Base-by-base conservation (phyloP, 495 filamentous ascomycete genomes). In the Penicillium dipodomyicola region DNA sequence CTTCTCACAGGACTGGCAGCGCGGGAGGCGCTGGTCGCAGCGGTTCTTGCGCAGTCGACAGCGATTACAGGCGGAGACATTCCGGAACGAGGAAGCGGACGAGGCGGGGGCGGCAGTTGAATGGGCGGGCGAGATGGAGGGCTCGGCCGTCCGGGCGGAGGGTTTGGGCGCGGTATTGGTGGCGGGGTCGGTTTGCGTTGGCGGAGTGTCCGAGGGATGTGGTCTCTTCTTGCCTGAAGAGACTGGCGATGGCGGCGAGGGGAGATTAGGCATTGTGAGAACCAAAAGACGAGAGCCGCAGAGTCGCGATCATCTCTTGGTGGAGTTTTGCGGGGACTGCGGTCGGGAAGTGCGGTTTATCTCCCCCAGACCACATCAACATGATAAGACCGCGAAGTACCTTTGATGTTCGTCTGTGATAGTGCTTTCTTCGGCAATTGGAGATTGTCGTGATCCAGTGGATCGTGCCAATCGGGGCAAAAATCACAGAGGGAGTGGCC, bases 21-120 rank as follows among this genome's bases (percentile, higher is more conserved):
- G 88, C 23, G 93, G 93, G 46, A 97, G 80, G 44, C 86, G 84
- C 77, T 96, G 92, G 67, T 97, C 93, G 67, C 93, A 97, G 27
- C 92, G 83, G 65, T 97, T 96, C 75, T 97, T 97, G 61, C 93
- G 84, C 60, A 93, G 74, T 12, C 93, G 84, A 68, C 93, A 97
- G 20, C 93, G 84, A 73, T 96, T 95, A 70, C 93, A 97, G 46
- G 93, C 93, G 60, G 88, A 93, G 57, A 97, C 93, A 69, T 96
- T 96, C 62, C 92, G 87, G 71, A 97, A 96, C 15, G 85, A 81
- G 7, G 70, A 63, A 5, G 74, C 56, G 49, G 58, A 60, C 15
- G 68, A 62, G 14, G 58, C 55, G 30, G 65, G 64, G 12, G 67
- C 47, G 19, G 67, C 43, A 15, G 62, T 56, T 22, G 66, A 59